These are phyloP conservation scores for Biscutella laevigata DNA, from an alignment of 441 rosid genomes.

Conservation along the genomic window DNA sequence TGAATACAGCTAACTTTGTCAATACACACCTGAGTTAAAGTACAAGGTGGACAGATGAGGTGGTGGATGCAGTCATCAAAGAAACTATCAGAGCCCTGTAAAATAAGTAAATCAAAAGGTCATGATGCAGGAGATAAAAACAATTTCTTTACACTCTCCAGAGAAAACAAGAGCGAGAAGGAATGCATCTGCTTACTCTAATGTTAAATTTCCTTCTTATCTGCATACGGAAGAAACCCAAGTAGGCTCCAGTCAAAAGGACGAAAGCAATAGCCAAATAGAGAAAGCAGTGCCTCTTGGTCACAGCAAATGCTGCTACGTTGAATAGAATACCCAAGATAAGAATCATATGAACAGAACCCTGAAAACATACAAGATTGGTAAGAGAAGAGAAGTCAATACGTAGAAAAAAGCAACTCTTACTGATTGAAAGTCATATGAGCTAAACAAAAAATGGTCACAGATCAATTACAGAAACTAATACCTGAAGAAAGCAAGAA, in stretches of 20 bases:
- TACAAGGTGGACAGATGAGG: slow-evolving; percentile 66
- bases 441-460: background rate
- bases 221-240: slow-evolving; percentile 64
- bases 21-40: slow-evolving; percentile 64
- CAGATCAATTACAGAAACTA: background rate
- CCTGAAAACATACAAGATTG: slow-evolving; percentile 41
- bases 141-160: background rate
- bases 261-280: slow-evolving; percentile 50
- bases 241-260: slow-evolving; percentile 45
- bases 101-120: background rate
- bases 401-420: background rate
- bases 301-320: slow-evolving; percentile 45
- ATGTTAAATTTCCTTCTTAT: slow-evolving; percentile 69
- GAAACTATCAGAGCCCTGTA: slow-evolving; percentile 63
- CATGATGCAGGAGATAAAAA: background rate
- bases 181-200: slow-evolving; percentile 54
- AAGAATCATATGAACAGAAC: slow-evolving; percentile 47
- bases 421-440: background rate
- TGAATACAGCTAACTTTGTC: background rate
- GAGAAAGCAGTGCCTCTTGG: slow-evolving; percentile 50
- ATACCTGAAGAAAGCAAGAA: slow-evolving; percentile 76
- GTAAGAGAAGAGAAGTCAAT: background rate
- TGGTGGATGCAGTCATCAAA: slow-evolving; percentile 71
- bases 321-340: slow-evolving; percentile 35
- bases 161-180: background rate